phyloP scores from a whole-genome alignment of 1,139 yeast genomes.

The Pichia sp. region DNA sequence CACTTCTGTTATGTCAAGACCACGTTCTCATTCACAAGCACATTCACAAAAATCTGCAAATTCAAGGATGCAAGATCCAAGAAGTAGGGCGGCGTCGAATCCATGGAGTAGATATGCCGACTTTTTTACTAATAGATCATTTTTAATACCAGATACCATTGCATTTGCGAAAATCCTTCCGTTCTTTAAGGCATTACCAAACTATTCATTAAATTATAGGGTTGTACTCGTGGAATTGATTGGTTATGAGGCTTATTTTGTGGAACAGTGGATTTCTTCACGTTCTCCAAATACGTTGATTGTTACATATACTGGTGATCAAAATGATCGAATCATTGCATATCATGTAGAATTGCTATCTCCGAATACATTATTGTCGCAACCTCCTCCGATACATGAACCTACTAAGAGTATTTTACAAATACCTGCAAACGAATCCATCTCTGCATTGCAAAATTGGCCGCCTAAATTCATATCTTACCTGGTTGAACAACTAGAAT shows the following conservation, averaged over 20 bases:
- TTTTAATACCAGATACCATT: slow-evolving; percentile 15
- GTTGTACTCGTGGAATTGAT: slow-evolving; percentile 38
- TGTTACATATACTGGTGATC: slow-evolving; percentile 80
- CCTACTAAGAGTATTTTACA: not conserved
- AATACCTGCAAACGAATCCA: slow-evolving; percentile 37
- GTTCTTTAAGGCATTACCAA: slow-evolving; percentile 5
- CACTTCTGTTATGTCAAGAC: not conserved
- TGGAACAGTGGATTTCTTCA: slow-evolving; percentile 89
- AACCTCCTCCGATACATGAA: slow-evolving; percentile 1
- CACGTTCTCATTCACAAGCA: not conserved
- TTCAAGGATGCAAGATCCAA: not conserved
- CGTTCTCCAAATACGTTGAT: slow-evolving; percentile 63
- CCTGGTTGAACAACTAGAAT: slow-evolving; percentile 56
- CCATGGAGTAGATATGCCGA: slow-evolving; percentile 10
- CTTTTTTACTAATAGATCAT: slow-evolving; percentile 10
- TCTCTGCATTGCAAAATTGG: slow-evolving; percentile 42
- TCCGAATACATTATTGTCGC: not conserved
- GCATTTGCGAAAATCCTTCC: slow-evolving; percentile 12
- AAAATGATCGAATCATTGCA: slow-evolving; percentile 54
- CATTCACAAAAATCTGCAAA: too few relatives aligned
- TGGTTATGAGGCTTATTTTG: slow-evolving; percentile 85
- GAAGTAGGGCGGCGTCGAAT: slow-evolving; percentile 7
- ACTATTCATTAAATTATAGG: slow-evolving; percentile 5
- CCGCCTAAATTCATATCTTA: slow-evolving; percentile 54
- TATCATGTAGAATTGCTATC: slow-evolving; percentile 37